Evolutionary conservation across 306 rosid genomes (phyloP), one percentile per base, ranked within the genome.

Genomic region (Castanea mollissima): DNA sequence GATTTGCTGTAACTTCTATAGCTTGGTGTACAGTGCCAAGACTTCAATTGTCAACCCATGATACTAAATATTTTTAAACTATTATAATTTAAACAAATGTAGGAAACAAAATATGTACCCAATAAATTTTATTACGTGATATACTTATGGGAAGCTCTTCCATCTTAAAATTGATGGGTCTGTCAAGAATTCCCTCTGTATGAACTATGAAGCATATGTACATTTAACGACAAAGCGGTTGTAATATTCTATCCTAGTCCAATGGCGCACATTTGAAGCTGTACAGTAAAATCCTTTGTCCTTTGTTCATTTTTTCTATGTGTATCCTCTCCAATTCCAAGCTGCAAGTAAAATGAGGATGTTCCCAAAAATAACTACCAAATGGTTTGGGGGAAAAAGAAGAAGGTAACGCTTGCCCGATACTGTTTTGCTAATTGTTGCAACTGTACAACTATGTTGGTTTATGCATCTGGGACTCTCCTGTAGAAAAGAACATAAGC

Each of bases 401-500:
- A 6, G 44, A 11, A 44, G 31, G 12, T 2, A 41, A 27, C 15
- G 58, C 65, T 31, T 46, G 75, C 83, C 79, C 56, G 1, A 44
- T 44, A 34, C 60, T 88, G 76, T 76, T 80, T 73, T 73, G 81
- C 62, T 54, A 64, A 79, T 57, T 23, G 78, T 79, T 76, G 55
- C 69, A 29, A 78, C 59, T 83, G 82, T 75, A 85, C 78, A 73
- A 58, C 69, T 85, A 55, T 55, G 73, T 74, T 80, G 52, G 79
- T 52, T 60, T 85, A 81, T 75, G 70, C 84, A 57, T 87, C 83
- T 16, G 79, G 78, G 65, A 86, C 82, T 88, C 91, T 92, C 79
- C 83, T 82, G 86, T 94, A 94, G 87, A 92, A 92, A 81, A 94
- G 96, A 79, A 94, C 92, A 80, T 94, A 92, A 2, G 98, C 98